Conservation (phyloP, 768 basidiomycete genomes). For the Calocybe cyanea region DNA sequence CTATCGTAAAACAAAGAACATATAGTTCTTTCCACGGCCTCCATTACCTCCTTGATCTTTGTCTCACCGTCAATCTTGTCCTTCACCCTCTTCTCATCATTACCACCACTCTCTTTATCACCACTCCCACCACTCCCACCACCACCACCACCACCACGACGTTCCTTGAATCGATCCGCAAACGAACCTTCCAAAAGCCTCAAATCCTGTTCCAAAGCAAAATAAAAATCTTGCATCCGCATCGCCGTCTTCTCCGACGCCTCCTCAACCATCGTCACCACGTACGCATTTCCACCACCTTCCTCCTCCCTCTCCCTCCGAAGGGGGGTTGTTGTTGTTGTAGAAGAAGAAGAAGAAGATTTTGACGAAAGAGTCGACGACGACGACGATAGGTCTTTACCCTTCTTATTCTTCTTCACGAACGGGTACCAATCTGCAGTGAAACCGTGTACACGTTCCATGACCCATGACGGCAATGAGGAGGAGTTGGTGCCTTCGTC, state of each 20-base stretch:
- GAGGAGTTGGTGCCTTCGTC: constrained; percentile 25
- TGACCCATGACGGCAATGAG: constrained; percentile 53
- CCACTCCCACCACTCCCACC: constrained; percentile 26
- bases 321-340: too few species aligned
- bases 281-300: constrained; percentile 25
- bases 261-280: constrained; percentile 42
- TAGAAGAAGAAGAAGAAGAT: too few species aligned
- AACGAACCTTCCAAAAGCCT: constrained; percentile 36
- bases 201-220: constrained; percentile 60
- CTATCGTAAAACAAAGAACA: constrained; percentile 81
- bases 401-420: constrained; percentile 35
- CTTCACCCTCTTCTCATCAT: constrained; percentile 28
- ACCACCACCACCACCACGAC: constrained; percentile 26
- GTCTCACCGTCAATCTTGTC: constrained; percentile 37
- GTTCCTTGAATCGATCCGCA: constrained; percentile 17
- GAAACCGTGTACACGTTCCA: constrained; percentile 56
- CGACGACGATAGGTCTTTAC: constrained; percentile 4
- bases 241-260: constrained; percentile 49
- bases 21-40: constrained; percentile 68
- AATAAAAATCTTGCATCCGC: constrained; percentile 70
- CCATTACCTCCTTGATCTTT: constrained; percentile 58
- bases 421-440: constrained; percentile 57
- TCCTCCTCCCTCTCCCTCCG: constrained; percentile 24
- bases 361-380: too few species aligned
- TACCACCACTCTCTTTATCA: constrained; percentile 30